Percentiles rank a stretch among this genome's conserved stretches.
Evolutionary conservation across 2,329 filamentous ascomycete genomes (phyloP).

Genomic region (Onygenales sp.): DNA sequence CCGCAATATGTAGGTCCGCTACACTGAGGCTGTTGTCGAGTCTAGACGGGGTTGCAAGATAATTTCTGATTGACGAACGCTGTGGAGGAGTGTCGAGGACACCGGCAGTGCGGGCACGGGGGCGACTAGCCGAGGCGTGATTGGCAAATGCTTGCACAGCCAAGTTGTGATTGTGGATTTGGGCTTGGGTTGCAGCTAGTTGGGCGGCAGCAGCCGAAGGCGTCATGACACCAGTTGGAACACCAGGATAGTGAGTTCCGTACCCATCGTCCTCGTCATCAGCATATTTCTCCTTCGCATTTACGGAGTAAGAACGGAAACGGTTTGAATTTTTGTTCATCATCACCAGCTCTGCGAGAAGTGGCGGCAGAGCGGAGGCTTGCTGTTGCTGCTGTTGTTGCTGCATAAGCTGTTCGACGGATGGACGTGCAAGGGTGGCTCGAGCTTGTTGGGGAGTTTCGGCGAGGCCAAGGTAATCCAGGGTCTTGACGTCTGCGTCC

Average conservation of each 20-base stretch:
- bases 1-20: constrained; percentile 63
- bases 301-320: constrained; percentile 95
- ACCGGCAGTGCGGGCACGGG: constrained; percentile 82
- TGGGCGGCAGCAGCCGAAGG: constrained; percentile 51
- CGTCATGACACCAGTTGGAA: constrained; percentile 51
- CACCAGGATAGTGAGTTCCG: constrained; percentile 46
- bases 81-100: constrained; percentile 70
- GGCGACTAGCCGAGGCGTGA: constrained; percentile 70
- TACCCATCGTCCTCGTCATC: constrained; percentile 78
- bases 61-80: constrained; percentile 57
- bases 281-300: constrained; percentile 94
- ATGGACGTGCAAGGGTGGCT: constrained; percentile 59
- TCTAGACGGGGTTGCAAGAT: constrained; percentile 65
- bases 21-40: constrained; percentile 68
- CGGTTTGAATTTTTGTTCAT: constrained; percentile 71
- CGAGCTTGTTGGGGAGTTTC: constrained; percentile 79
- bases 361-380: constrained; percentile 46
- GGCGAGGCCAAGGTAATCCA: constrained; percentile 91
- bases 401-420: constrained; percentile 40
- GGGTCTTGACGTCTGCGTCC: constrained; percentile 81
- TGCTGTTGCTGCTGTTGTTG: constrained; percentile 43
- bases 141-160: constrained; percentile 87
- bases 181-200: constrained; percentile 51
- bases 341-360: constrained; percentile 65
- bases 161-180: constrained; percentile 83